phyloP scores from a whole-genome alignment of 2,329 filamentous ascomycete species.

The Cryphonectria carpinicola region DNA sequence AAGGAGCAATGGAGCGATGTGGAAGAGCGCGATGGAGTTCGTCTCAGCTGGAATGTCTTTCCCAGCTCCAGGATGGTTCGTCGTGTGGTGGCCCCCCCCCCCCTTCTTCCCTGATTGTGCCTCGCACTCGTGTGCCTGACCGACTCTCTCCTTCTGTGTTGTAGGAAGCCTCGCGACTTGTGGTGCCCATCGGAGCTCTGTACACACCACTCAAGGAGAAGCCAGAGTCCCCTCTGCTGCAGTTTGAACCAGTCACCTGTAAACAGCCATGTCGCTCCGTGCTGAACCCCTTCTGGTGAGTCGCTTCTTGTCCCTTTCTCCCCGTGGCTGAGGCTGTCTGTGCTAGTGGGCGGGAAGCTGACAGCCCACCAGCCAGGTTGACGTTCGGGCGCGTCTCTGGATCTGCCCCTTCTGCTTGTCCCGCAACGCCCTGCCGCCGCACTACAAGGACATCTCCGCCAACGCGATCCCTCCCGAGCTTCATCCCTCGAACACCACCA shows the following conservation, averaged over 20 bases:
- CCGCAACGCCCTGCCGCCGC: conserved; percentile 78
- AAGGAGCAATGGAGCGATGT: conserved; percentile 97
- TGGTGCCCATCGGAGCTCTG: conserved; percentile 93
- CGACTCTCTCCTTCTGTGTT: conserved; percentile 35
- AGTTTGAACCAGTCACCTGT: conserved; percentile 97
- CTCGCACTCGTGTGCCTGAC: conserved; percentile 30
- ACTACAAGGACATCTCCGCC: conserved; percentile 88
- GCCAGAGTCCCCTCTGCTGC: conserved; percentile 82
- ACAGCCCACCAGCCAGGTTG: conserved; percentile 67
- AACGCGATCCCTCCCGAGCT: conserved; percentile 83
- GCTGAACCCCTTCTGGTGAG: conserved; percentile 94
- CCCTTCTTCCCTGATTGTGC: background rate
- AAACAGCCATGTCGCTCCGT: conserved; percentile 95
- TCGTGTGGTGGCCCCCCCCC: conserved; percentile 29
- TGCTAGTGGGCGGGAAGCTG: conserved; percentile 20
- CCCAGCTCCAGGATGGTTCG: conserved; percentile 94
- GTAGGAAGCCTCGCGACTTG: conserved; percentile 89
- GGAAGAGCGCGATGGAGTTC: conserved; percentile 93
- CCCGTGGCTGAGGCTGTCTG: background rate
- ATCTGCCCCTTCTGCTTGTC: conserved; percentile 89
- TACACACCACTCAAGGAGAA: conserved; percentile 98
- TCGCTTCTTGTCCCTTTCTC: conserved; percentile 19
- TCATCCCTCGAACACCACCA: conserved; percentile 82
- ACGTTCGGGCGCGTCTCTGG: conserved; percentile 82
- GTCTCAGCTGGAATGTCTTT: conserved; percentile 98